Percentiles rank a stretch among this genome's conserved stretches.
Evolutionary conservation across 805 yeast species (phyloP).

Genomic region (Spathaspora arborariae): DNA sequence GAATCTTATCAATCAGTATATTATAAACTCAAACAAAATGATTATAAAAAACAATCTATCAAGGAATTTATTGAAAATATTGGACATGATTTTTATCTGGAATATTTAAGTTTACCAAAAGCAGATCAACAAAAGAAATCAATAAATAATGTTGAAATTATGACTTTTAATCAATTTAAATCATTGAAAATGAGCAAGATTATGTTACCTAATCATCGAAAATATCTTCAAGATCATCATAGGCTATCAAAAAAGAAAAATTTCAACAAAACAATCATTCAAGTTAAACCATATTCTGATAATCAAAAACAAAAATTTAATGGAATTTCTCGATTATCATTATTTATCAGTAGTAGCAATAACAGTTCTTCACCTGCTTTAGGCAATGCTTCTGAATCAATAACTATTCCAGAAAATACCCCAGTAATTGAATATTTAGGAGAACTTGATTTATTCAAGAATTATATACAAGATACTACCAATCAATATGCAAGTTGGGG

Average conservation of each 20-base stretch:
- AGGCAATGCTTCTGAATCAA: slow-evolving; percentile 9
- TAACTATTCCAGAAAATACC: slow-evolving; percentile 41
- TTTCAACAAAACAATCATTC: slow-evolving; percentile 28
- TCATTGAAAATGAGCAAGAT: slow-evolving; percentile 27
- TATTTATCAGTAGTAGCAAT: slow-evolving; percentile 36
- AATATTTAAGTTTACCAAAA: slow-evolving; percentile 5
- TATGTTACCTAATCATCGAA: slow-evolving; percentile 30
- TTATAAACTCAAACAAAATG: slow-evolving; percentile 42
- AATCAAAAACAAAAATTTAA: slow-evolving; percentile 53
- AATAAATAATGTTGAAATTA: slow-evolving; percentile 14
- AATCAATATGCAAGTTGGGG: slow-evolving; percentile 81
- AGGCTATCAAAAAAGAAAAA: slow-evolving; percentile 18
- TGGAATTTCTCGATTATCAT: slow-evolving; percentile 69
- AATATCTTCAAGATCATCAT: slow-evolving; percentile 31
- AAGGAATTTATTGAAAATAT: slow-evolving; percentile 19
- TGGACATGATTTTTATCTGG: slow-evolving; percentile 16
- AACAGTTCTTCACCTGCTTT: background rate
- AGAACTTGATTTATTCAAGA: slow-evolving; percentile 61
- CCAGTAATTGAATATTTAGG: slow-evolving; percentile 66
- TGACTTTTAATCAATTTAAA: slow-evolving; percentile 25
- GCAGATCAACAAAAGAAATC: slow-evolving; percentile 3
- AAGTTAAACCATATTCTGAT: slow-evolving; percentile 59
- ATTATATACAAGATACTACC: slow-evolving; percentile 58
- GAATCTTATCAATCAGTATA: slow-evolving; percentile 54
- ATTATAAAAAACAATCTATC: slow-evolving; percentile 38